Conservation (phyloP, 2,329 filamentous ascomycete genomes). For the Cytospora paraplurivora region DNA sequence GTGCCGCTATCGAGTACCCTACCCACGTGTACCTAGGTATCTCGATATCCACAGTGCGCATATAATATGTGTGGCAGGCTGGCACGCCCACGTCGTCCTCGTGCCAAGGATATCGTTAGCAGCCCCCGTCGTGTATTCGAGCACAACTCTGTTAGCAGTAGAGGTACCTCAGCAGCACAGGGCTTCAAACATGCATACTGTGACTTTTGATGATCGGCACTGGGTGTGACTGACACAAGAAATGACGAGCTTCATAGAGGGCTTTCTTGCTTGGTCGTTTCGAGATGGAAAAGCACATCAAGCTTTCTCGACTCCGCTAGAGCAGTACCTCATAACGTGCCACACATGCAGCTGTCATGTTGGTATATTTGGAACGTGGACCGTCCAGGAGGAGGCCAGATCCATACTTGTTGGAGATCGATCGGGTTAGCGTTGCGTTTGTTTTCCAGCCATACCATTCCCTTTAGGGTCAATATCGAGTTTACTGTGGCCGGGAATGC, state of each 20-base stretch:
- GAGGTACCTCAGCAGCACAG: conserved; percentile 12
- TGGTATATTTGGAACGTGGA: conserved; percentile 22
- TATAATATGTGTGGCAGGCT: neutral
- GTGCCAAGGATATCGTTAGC: too few relatives aligned
- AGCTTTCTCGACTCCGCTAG: conserved; percentile 7
- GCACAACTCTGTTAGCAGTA: conserved; percentile 7
- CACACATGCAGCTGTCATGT: conserved; percentile 4
- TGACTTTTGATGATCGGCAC: conserved; percentile 21
- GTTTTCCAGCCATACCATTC: neutral
- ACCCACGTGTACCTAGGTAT: too few relatives aligned
- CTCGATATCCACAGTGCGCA: conserved; percentile 1
- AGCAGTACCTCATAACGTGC: conserved; percentile 1
- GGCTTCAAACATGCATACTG: conserved; percentile 14
- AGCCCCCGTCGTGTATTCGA: neutral
- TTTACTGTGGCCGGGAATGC: conserved; percentile 2
- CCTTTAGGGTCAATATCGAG: conserved; percentile 11
- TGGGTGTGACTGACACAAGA: conserved; percentile 21
- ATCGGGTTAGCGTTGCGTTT: conserved; percentile 8
- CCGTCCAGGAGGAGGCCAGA: conserved; percentile 12
- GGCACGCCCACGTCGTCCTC: too few relatives aligned
- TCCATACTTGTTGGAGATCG: neutral
- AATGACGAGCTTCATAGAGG: conserved; percentile 15
- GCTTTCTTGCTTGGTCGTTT: conserved; percentile 7
- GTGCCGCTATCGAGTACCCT: neutral
- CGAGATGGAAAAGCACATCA: conserved; percentile 16